phyloP scores from a whole-genome alignment of 2,329 filamentous ascomycete genomes.

The Alternaria angustiovoidea region DNA sequence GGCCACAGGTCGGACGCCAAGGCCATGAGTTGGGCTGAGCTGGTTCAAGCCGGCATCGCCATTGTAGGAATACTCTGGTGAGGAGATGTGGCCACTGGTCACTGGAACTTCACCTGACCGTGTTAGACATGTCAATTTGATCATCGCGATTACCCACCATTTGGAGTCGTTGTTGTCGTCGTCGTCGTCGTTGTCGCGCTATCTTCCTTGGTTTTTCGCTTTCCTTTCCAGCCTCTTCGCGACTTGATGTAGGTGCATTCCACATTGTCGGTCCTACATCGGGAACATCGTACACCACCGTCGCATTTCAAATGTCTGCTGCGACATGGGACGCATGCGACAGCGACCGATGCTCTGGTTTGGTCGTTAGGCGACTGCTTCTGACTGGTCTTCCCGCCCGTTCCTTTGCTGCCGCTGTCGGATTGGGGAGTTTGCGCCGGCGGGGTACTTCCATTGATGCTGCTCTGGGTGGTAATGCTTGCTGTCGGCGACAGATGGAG shows the following conservation, averaged over 20 bases:
- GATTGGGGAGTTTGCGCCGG: constrained; percentile 43
- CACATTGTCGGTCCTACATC: constrained; percentile 56
- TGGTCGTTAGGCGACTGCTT: constrained; percentile 29
- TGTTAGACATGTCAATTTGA: constrained; percentile 3
- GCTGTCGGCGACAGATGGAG: constrained; percentile 43
- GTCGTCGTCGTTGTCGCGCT: constrained; percentile 22
- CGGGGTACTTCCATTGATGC: constrained; percentile 40
- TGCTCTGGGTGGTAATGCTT: constrained; percentile 43
- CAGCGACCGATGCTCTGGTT: constrained; percentile 47
- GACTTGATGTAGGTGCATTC: constrained; percentile 62
- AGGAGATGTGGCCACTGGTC: constrained; percentile 37
- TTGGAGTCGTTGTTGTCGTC: constrained; percentile 18
- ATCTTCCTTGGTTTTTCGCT: constrained; percentile 50
- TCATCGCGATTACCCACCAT: constrained; percentile 27
- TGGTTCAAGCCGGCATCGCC: constrained; percentile 36
- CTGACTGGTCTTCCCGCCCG: constrained; percentile 29
- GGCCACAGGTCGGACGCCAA: constrained; percentile 29
- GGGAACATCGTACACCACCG: constrained; percentile 58
- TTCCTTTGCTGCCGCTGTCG: constrained; percentile 30
- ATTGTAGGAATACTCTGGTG: constrained; percentile 44
- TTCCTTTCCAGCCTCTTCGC: constrained; percentile 59
- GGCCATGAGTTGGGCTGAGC: constrained; percentile 32
- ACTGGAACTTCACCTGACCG: constrained; percentile 22
- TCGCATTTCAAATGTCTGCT: constrained; percentile 64
- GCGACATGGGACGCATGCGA: constrained; percentile 62